Percentiles rank a stretch among this genome's conserved stretches.
Evolutionary conservation across 2,329 filamentous ascomycete genomes (phyloP).

Genomic region (Sporothrix euskadiensis): DNA sequence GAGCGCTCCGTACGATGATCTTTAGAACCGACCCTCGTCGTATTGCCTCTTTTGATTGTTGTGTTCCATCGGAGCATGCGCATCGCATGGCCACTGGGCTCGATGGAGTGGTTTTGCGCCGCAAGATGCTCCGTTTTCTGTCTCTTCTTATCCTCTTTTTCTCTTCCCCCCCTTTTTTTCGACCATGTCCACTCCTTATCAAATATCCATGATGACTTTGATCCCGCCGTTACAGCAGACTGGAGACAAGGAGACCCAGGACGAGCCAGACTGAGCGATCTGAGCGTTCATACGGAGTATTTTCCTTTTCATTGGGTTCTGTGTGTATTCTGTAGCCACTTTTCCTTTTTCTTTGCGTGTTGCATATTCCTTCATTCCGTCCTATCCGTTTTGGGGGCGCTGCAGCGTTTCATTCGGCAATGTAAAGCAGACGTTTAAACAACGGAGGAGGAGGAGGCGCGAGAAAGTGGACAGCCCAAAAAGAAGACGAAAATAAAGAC

Average conservation of each 20-base stretch:
- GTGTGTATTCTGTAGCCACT: not conserved
- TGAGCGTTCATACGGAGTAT: not conserved
- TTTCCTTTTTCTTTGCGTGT: not conserved
- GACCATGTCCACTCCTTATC: not conserved
- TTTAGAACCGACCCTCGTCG: not conserved
- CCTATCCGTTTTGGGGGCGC: constrained; percentile 11
- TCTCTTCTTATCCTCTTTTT: not conserved
- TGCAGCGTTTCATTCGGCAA: constrained; percentile 27
- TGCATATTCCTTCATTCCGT: not conserved
- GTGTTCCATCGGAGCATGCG: not conserved
- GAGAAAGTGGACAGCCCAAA: not conserved
- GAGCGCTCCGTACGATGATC: not conserved
- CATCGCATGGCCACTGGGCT: not conserved
- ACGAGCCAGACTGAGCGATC: not conserved
- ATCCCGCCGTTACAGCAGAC: constrained; percentile 15
- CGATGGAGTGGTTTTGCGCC: not conserved
- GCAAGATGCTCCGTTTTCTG: not conserved
- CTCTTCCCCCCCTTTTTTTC: not conserved
- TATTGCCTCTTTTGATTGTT: constrained; percentile 8
- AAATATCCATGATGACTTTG: not conserved
- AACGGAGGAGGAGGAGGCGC: not conserved
- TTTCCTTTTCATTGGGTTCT: not conserved
- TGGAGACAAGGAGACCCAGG: not conserved
- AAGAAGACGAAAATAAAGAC: not conserved
- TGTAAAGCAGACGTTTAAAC: not conserved